These are phyloP conservation scores for Bipolaris victoriae DNA, from an alignment of 2,329 filamentous ascomycete species.

Conservation along the genomic window DNA sequence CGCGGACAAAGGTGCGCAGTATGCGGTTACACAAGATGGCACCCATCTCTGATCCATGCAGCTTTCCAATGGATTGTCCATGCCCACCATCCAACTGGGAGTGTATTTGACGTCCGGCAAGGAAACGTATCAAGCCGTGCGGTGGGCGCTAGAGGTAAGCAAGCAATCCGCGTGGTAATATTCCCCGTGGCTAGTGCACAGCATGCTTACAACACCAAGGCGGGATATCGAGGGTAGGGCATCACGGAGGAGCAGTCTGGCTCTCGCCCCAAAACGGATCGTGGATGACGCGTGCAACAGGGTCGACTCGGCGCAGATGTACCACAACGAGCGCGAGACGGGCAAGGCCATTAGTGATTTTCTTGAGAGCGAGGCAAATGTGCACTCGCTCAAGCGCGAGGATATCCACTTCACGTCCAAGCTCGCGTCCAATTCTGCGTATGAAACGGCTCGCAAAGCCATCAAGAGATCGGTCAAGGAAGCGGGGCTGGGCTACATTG, in stretches of 20 bases:
- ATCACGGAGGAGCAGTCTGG: slow-evolving; percentile 15
- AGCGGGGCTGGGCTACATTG: slow-evolving; percentile 74
- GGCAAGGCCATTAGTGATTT: slow-evolving; percentile 69
- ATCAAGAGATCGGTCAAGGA: slow-evolving; percentile 70
- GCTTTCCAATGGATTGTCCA: slow-evolving; percentile 66
- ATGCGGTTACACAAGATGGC: slow-evolving; percentile 8
- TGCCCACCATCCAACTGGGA: slow-evolving; percentile 75
- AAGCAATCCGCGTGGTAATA: slow-evolving; percentile 31
- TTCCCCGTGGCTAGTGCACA: slow-evolving; percentile 15
- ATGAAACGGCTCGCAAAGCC: slow-evolving; percentile 69
- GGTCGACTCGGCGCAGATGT: slow-evolving; percentile 68
- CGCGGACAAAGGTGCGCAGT: slow-evolving; percentile 48
- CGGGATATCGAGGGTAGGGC: slow-evolving; percentile 54
- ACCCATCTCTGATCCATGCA: slow-evolving; percentile 31
- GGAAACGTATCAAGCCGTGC: slow-evolving; percentile 65
- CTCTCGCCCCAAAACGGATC: slow-evolving; percentile 25
- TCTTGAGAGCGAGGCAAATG: slow-evolving; percentile 57
- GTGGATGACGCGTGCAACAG: slow-evolving; percentile 35
- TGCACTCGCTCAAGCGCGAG: slow-evolving; percentile 62
- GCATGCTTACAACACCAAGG: slow-evolving; percentile 44
- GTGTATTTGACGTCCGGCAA: slow-evolving; percentile 72
- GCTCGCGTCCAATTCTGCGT: slow-evolving; percentile 70
- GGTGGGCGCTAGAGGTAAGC: slow-evolving; percentile 61
- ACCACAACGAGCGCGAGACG: slow-evolving; percentile 73
- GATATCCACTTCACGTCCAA: slow-evolving; percentile 84